phyloP scores from a whole-genome alignment of 768 basidiomycete genomes.

The Amanita fuliginea region DNA sequence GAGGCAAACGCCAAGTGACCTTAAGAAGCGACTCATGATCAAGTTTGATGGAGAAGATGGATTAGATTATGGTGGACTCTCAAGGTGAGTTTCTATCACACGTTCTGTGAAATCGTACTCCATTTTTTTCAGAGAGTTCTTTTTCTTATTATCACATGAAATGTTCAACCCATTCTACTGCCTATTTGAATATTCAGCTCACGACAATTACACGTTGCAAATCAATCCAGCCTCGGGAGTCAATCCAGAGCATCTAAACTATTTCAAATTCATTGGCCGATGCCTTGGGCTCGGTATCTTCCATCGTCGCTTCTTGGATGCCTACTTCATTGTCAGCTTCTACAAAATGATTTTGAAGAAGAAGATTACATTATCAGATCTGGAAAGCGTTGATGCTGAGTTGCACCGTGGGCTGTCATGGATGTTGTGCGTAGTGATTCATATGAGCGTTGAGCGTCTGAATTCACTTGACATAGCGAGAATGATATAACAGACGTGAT shows the following conservation, averaged over 20 bases:
- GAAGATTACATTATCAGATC: conserved; percentile 86
- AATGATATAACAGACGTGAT: conserved; percentile 98
- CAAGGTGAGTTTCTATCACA: conserved; percentile 47
- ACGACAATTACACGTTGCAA: conserved; percentile 99
- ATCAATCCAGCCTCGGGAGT: conserved; percentile 98
- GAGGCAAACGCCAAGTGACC: conserved; percentile 95
- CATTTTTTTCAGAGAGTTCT: conserved; percentile 72
- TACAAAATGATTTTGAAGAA: conserved; percentile 99
- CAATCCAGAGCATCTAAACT: conserved; percentile 98
- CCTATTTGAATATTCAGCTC: conserved; percentile 98
- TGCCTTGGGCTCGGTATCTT: conserved; percentile 95
- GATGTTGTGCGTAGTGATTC: conserved; percentile 77
- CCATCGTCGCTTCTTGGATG: conserved; percentile 97
- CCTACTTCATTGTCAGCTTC: conserved; percentile 98
- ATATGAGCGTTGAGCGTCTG: not conserved
- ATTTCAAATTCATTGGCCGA: conserved; percentile 99
- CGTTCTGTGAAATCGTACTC: not conserved
- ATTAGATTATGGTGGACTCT: conserved; percentile 95
- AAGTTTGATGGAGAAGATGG: conserved; percentile 99
- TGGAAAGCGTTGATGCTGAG: conserved; percentile 96
- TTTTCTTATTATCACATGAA: conserved; percentile 98
- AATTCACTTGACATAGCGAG: conserved; percentile 43
- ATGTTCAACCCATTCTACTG: conserved; percentile 99
- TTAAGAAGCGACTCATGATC: conserved; percentile 99
- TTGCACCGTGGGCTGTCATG: conserved; percentile 91